A percentile compares a stretch with the other conserved stretches of the same genome.
These are phyloP conservation scores for Alectoria sarmentosa DNA, from an alignment of 495 filamentous ascomycete species.

Conservation along the genomic window DNA sequence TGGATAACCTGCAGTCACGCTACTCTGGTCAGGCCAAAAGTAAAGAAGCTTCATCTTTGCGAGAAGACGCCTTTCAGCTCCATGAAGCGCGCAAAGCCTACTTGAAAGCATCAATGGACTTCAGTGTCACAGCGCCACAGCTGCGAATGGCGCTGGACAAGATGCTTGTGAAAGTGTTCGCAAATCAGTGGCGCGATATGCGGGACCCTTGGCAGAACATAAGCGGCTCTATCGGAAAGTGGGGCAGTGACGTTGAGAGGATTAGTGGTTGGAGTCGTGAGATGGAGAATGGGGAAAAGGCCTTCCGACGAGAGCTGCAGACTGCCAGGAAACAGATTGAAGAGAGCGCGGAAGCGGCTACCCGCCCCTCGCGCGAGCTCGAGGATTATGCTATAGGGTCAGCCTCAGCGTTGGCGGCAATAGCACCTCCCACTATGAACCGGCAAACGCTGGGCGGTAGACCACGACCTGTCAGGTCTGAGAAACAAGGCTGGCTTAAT, in stretches of 20 bases:
- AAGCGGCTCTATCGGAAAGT: conserved; percentile 50
- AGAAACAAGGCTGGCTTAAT: conserved; percentile 96
- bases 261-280: conserved; percentile 87
- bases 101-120: conserved; percentile 87
- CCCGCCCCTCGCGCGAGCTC: conserved; percentile 78
- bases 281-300: conserved; percentile 75
- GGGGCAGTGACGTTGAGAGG: conserved; percentile 74
- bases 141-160: conserved; percentile 73
- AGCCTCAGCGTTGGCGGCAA: conserved; percentile 72
- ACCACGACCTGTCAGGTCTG: conserved; percentile 34
- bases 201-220: conserved; percentile 55
- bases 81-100: conserved; percentile 91
- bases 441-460: conserved; percentile 36
- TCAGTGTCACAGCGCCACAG: conserved; percentile 78
- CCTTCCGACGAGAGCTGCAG: conserved; percentile 72
- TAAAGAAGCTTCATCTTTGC: conserved; percentile 81
- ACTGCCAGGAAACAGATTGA: conserved; percentile 76
- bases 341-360: conserved; percentile 60
- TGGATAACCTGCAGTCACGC: conserved; percentile 69
- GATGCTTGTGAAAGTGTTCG: conserved; percentile 74
- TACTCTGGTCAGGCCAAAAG: conserved; percentile 82
- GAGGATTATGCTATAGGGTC: conserved; percentile 88
- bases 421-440: conserved; percentile 53
- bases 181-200: conserved; percentile 83
- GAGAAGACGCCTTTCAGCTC: conserved; percentile 94